phyloP scores from a whole-genome alignment of 768 basidiomycete genomes.

The Boletus subcaerulescens region DNA sequence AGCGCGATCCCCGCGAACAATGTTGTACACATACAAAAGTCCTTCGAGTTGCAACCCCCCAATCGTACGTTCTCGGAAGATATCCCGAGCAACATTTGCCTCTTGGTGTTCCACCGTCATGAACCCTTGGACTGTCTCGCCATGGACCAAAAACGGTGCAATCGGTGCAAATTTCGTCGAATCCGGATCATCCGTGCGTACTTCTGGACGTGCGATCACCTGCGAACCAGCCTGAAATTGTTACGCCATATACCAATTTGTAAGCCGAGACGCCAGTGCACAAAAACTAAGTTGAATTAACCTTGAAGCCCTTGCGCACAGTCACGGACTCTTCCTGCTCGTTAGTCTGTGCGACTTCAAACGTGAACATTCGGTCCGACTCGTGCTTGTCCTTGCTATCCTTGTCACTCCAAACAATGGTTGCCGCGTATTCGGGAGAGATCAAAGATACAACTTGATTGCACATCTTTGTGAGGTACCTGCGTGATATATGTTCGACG shows the following conservation, averaged over 20 bases:
- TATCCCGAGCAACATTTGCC: not conserved
- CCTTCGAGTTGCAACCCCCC: no score
- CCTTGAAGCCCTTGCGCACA: conserved; percentile 44
- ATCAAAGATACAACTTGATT: no score
- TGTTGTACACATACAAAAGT: no score
- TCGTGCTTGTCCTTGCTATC: conserved; percentile 34
- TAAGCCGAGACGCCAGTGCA: not conserved
- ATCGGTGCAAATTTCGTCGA: conserved; percentile 4
- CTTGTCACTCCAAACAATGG: no score
- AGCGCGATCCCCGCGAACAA: no score
- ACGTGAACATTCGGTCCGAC: conserved; percentile 49
- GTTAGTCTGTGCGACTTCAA: conserved; percentile 37
- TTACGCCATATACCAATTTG: not conserved
- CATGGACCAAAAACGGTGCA: conserved; percentile 33
- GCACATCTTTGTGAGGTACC: no score
- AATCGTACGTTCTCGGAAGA: not conserved
- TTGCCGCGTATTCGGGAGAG: no score
- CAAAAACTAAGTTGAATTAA: conserved; percentile 16
- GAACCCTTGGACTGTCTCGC: conserved; percentile 43
- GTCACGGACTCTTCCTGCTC: conserved; percentile 44
- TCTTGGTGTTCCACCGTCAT: conserved; percentile 32
- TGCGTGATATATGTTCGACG: no score
- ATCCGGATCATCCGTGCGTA: conserved; percentile 3
- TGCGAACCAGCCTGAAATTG: conserved; percentile 10
- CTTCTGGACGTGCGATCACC: conserved; percentile 8